A percentile compares a stretch with the other conserved stretches of the same genome.
phyloP scores from a whole-genome alignment of 2,329 filamentous ascomycete genomes.

The Xylariaceae sp. region DNA sequence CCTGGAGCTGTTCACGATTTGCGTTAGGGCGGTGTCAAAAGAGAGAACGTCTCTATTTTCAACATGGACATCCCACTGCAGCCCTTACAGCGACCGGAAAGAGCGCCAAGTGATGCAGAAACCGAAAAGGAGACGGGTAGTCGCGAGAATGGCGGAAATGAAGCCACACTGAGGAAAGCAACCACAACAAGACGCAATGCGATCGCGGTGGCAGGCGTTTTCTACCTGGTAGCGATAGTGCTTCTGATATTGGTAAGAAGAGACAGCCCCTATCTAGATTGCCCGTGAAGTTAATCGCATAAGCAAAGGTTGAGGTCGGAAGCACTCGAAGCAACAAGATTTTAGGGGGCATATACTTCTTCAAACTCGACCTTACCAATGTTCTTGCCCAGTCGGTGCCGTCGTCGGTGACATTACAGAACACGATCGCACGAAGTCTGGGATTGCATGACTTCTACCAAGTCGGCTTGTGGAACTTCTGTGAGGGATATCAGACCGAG shows the following conservation, averaged over 20 bases:
- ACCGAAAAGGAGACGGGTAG: slow-evolving; percentile 20
- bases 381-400: slow-evolving; percentile 70
- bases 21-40: neutral
- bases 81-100: slow-evolving; percentile 25
- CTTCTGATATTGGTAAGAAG: slow-evolving; percentile 70
- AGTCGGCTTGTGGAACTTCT: slow-evolving; percentile 87
- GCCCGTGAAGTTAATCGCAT: slow-evolving; percentile 1
- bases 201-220: slow-evolving; percentile 58
- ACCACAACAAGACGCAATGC: slow-evolving; percentile 54
- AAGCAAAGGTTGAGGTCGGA: slow-evolving; percentile 57
- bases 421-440: slow-evolving; percentile 78
- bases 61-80: slow-evolving; percentile 18
- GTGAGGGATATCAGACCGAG: slow-evolving; percentile 72
- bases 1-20: neutral
- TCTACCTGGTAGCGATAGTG: slow-evolving; percentile 60
- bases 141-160: slow-evolving; percentile 12
- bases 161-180: slow-evolving; percentile 39
- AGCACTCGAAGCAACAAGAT: slow-evolving; percentile 60
- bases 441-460: slow-evolving; percentile 94
- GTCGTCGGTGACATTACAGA: slow-evolving; percentile 65
- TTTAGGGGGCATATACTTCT: slow-evolving; percentile 71
- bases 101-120: slow-evolving; percentile 17
- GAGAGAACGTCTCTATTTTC: neutral
- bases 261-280: neutral
- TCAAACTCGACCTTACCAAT: slow-evolving; percentile 75